phyloP scores from a whole-genome alignment of 306 rosid species.

The Lathyrus aphaca region DNA sequence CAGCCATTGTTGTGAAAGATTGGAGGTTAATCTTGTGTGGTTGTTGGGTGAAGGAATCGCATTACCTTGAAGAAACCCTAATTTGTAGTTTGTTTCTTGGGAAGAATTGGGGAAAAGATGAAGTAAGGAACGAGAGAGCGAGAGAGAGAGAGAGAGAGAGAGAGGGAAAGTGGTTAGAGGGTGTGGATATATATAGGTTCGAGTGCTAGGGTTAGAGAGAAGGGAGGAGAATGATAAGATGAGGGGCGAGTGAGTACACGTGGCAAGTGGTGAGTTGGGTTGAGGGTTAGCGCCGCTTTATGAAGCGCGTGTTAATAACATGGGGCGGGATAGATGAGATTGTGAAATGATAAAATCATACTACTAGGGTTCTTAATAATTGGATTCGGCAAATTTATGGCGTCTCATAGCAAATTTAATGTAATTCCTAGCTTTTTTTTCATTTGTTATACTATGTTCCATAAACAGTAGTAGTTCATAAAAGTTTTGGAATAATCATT shows the following conservation, averaged over 20 bases:
- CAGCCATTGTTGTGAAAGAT: constrained; percentile 56
- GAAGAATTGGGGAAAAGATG: not conserved
- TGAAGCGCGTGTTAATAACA: constrained; percentile 37
- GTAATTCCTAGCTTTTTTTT: too few species aligned
- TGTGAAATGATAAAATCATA: not conserved
- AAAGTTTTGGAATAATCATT: too few species aligned
- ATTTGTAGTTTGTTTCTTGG: not conserved
- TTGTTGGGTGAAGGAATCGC: constrained; percentile 31
- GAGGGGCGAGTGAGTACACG: constrained; percentile 40
- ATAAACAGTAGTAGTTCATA: too few species aligned
- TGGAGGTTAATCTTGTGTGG: not conserved
- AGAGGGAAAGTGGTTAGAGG: not conserved
- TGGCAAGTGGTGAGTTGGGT: constrained; percentile 32
- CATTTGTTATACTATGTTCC: too few species aligned
- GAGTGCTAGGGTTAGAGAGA: constrained; percentile 55
- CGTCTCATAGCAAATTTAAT: too few species aligned
- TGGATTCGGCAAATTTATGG: too few species aligned
- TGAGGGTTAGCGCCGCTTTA: constrained; percentile 44
- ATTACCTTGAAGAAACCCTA: constrained; percentile 45
- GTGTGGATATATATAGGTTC: constrained; percentile 53
- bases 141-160: not conserved
- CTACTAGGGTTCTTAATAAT: too few species aligned
- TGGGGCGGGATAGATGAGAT: not conserved
- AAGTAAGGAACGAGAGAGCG: not conserved
- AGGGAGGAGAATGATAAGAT: constrained; percentile 32